A percentile compares a stretch with the other conserved stretches of the same genome.
Conservation (phyloP, 805 yeast species). For the Pichia deserticola region DNA sequence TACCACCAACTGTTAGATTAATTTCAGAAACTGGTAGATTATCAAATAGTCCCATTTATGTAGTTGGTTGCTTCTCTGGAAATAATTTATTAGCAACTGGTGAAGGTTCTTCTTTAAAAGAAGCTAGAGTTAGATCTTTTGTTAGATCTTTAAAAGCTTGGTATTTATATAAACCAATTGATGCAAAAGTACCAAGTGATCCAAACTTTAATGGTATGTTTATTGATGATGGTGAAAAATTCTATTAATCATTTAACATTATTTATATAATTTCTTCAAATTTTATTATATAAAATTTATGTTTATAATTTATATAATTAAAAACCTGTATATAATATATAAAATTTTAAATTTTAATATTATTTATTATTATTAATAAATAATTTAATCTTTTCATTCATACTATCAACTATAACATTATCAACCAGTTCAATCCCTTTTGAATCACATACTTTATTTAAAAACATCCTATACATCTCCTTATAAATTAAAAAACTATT, state of each 20-base stretch:
- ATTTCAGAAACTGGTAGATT: slow-evolving; percentile 91
- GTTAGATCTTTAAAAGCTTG: slow-evolving; percentile 86
- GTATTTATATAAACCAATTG: slow-evolving; percentile 83
- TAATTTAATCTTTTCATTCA: slow-evolving; percentile 1
- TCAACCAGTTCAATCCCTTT: slow-evolving; percentile 11
- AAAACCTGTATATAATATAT: no score
- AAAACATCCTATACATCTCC: slow-evolving; percentile 4
- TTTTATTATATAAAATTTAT: not conserved
- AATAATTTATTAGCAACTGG: slow-evolving; percentile 84
- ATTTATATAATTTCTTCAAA: not conserved
- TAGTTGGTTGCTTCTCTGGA: slow-evolving; percentile 89
- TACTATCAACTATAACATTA: slow-evolving; percentile 3
- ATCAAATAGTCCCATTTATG: slow-evolving; percentile 75
- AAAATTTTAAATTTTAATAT: not conserved
- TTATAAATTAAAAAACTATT: slow-evolving; percentile 6
- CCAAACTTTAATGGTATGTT: slow-evolving; percentile 29
- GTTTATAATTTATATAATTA: no score
- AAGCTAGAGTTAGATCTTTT: slow-evolving; percentile 88
- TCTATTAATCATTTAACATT: slow-evolving; percentile 12
- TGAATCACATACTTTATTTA: not conserved
- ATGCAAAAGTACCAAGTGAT: slow-evolving; percentile 58
- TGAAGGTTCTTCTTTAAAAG: slow-evolving; percentile 81
- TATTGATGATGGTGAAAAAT: slow-evolving; percentile 31
- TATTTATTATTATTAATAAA: not conserved
- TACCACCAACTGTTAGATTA: slow-evolving; percentile 70